phyloP scores from a whole-genome alignment of 2,329 filamentous ascomycete genomes.

The Apiospora koreana region DNA sequence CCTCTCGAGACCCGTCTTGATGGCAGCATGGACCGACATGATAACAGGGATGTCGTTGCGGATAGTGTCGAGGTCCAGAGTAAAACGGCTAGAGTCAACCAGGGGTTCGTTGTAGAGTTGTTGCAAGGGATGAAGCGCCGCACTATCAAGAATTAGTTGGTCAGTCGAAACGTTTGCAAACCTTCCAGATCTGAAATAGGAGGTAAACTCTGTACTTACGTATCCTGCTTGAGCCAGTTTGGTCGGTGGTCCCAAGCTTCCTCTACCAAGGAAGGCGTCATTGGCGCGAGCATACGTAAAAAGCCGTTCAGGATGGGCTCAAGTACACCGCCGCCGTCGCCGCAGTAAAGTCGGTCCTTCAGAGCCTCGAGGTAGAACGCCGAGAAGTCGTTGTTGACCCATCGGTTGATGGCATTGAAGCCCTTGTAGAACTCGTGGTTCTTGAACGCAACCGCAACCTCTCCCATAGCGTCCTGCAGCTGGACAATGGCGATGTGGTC shows the following conservation, averaged over 20 bases:
- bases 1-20: slow-evolving; percentile 75
- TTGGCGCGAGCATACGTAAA: slow-evolving; percentile 75
- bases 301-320: slow-evolving; percentile 71
- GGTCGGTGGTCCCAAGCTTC: slow-evolving; percentile 85
- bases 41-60: slow-evolving; percentile 48
- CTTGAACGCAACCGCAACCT: slow-evolving; percentile 66
- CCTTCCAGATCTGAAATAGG: not conserved
- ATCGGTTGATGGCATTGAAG: slow-evolving; percentile 72
- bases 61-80: slow-evolving; percentile 38
- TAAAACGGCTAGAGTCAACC: slow-evolving; percentile 41
- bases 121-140: slow-evolving; percentile 42
- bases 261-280: slow-evolving; percentile 81
- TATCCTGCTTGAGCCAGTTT: slow-evolving; percentile 55
- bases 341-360: slow-evolving; percentile 91
- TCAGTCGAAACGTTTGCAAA: not conserved
- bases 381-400: slow-evolving; percentile 81
- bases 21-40: slow-evolving; percentile 60
- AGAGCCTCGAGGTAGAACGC: slow-evolving; percentile 92
- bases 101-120: slow-evolving; percentile 49
- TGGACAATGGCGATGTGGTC: slow-evolving; percentile 80
- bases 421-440: slow-evolving; percentile 83
- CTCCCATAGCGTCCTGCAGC: slow-evolving; percentile 63
- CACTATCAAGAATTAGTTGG: slow-evolving; percentile 19
- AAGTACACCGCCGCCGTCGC: slow-evolving; percentile 64
- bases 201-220: slow-evolving; percentile 31